These are phyloP conservation scores for Hypoxylon sp. DNA, from an alignment of 2,329 filamentous ascomycete species.

Conservation along the genomic window DNA sequence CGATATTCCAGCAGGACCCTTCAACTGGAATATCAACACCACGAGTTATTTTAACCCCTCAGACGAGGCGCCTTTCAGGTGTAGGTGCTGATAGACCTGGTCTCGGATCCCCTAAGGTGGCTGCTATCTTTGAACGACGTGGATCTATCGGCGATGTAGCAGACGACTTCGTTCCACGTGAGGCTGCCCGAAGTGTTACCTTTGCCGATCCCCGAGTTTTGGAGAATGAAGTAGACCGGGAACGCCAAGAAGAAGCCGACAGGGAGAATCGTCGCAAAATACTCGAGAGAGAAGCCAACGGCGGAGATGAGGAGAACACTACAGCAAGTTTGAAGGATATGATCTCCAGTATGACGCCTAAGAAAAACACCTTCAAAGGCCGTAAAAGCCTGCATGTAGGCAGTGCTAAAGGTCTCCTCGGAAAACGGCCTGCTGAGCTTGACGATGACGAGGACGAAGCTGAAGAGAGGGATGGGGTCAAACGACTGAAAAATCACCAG, in stretches of 20 bases:
- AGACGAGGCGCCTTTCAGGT: slow-evolving; percentile 73
- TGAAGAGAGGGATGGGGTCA: slow-evolving; percentile 72
- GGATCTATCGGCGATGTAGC: slow-evolving; percentile 79
- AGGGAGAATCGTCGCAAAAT: slow-evolving; percentile 72
- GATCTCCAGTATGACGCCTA: slow-evolving; percentile 83
- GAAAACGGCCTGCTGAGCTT: slow-evolving; percentile 80
- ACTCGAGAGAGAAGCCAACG: slow-evolving; percentile 67
- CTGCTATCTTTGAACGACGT: slow-evolving; percentile 79
- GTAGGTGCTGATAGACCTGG: slow-evolving; percentile 79
- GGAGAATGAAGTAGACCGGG: slow-evolving; percentile 74
- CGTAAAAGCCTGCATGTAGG: slow-evolving; percentile 85
- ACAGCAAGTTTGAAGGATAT: slow-evolving; percentile 80
- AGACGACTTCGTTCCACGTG: slow-evolving; percentile 72
- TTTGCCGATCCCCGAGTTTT: slow-evolving; percentile 77
- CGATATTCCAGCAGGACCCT: slow-evolving; percentile 53
- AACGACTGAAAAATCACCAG: slow-evolving; percentile 79
- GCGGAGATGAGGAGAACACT: slow-evolving; percentile 70
- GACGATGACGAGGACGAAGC: slow-evolving; percentile 73
- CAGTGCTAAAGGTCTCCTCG: slow-evolving; percentile 79
- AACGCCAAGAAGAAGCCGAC: slow-evolving; percentile 72
- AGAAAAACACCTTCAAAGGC: slow-evolving; percentile 75
- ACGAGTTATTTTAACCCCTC: slow-evolving; percentile 74
- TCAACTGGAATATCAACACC: slow-evolving; percentile 73
- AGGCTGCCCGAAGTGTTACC: slow-evolving; percentile 64
- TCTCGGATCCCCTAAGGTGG: slow-evolving; percentile 81